A percentile compares a stretch with the other conserved stretches of the same genome.
Conservation (phyloP, 139 green algal species). For the Tetraselmis striata region DNA sequence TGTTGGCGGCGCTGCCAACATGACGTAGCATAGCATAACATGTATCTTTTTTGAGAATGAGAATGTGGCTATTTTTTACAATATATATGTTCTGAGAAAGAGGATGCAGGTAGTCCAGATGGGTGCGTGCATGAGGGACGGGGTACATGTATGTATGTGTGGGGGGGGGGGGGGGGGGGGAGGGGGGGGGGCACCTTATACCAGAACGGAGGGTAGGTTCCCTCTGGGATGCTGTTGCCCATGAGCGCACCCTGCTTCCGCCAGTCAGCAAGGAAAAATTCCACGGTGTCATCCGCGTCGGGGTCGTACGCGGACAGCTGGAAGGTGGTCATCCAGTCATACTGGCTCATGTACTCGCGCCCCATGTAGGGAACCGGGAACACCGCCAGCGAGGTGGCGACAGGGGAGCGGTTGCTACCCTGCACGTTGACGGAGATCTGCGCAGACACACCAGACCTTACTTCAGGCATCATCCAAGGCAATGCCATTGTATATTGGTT, state of each 20-base stretch:
- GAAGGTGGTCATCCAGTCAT: conserved; percentile 10
- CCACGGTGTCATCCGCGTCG: conserved; percentile 3
- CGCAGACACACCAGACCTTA: background rate
- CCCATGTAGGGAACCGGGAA: conserved; percentile 8
- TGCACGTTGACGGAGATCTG: background rate
- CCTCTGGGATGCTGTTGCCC: conserved; percentile 16
- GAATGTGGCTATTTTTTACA: no score
- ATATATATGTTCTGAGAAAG: no score
- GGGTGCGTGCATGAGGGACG: no score
- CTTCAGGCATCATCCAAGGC: no score
- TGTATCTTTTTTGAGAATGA: no score
- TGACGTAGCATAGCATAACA: no score
- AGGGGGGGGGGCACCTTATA: no score
- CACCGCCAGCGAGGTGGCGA: conserved; percentile 2
- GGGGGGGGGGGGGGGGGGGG: no score
- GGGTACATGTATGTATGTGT: no score
- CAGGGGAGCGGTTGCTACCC: background rate
- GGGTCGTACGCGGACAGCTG: conserved; percentile 14
- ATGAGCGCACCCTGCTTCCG: conserved; percentile 12
- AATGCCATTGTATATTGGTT: no score
- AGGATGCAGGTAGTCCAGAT: no score
- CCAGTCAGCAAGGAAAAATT: conserved; percentile 8
- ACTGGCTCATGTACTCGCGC: background rate
- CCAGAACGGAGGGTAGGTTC: conserved; percentile 8
- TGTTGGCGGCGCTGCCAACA: no score